Evolutionary conservation across 2,329 filamentous ascomycete genomes (phyloP), one percentile per base, ranked within the genome.

Genomic region (Cadophora luteo-olivacea): DNA sequence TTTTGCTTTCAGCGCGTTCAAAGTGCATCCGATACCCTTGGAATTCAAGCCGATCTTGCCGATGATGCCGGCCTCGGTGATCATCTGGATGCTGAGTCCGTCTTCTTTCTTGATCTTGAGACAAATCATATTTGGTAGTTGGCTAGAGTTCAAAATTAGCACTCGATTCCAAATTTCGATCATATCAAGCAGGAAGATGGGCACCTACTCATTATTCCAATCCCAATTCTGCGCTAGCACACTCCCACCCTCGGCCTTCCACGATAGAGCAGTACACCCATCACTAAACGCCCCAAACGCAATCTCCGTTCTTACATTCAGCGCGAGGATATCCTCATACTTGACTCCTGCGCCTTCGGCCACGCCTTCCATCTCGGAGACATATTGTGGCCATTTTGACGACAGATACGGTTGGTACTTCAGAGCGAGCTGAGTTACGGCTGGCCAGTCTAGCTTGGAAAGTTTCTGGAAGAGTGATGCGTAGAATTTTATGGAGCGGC

Each of bases 1-100:
- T 41, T 79, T 77, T 1, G 83, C 83, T 71, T 80, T 79, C 69
- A 88, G 85, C 3, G 86, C 86, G 73, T 89, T 89, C 58, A 88
- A 79, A 32, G 82, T 83, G 0, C 86, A 84, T 0, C 85, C 86
- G 0, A 89, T 85, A 3, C 86, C 85, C 0, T 75, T 71, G 55
- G 77, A 80, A 73, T 88, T 88, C 68, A 88, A 76, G 1, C 87
- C 86, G 54, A 89, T 87, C 73, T 88, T 75, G 16, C 74, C 74
- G 19, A 75, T 73, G 22, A 75, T 74, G 14, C 74, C 74, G 6
- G 73, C 74, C 69, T 75, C 74, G 32, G 72, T 73, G 24, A 75
- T 70, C 69, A 75, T 75, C 41, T 70, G 64, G n/a, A 75, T 71
- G 12, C 29, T 38, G 12, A 72, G 33, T 11, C 70, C 69, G 22